Base-by-base conservation (phyloP, 208 protist species). In the Wallacemonas sp. region DNA sequence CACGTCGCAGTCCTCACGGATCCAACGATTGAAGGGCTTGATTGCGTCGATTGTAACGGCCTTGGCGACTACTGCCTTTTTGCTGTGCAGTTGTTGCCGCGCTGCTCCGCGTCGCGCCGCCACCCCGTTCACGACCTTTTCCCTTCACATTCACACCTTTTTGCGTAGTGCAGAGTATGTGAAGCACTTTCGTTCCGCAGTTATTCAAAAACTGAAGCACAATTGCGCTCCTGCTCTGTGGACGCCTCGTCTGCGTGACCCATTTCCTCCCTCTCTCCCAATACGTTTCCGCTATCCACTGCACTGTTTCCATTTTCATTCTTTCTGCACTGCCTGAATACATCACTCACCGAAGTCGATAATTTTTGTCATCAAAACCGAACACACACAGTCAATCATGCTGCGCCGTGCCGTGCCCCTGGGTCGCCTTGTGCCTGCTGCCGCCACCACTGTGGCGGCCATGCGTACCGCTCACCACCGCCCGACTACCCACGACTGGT, bases 401-500 rank as follows among this genome's bases (percentile, higher is more conserved):
- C 78, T 94, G 66, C 88, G 88, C 21, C 77, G 79, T 28, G 77
- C 61, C 39, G 27, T 82, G 33, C 72, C 80, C 59, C 38, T 77
- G 17, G 72, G 75, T 58, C 51, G 51, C 21, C 30, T 58, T 6
- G 51, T 58, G 28, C 45, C 65, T 30, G 45, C 61, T 26, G 26
- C 47, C 2, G 51, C 38, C 9, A 62, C 58, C 14, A 61, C 62
- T 9, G 47, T 76, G 26, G 49, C 67, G 12, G 66, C 75, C 28
- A 49, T 84, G 14, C 90, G 90, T 51, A 49, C 67, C 9, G 74
- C 78, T 0, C 73, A 84, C 65, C 90, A 96, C 70, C 68, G 66
- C 42, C 81, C 73, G 14, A 96, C 90, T 17, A 72, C 68, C 5
- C 91, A 96, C 67, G 88, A 96, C 72, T 92, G 86, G 79, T 87